Base-by-base conservation (phyloP, 2,329 filamentous ascomycete genomes). In the Fusarium liriodendri region DNA sequence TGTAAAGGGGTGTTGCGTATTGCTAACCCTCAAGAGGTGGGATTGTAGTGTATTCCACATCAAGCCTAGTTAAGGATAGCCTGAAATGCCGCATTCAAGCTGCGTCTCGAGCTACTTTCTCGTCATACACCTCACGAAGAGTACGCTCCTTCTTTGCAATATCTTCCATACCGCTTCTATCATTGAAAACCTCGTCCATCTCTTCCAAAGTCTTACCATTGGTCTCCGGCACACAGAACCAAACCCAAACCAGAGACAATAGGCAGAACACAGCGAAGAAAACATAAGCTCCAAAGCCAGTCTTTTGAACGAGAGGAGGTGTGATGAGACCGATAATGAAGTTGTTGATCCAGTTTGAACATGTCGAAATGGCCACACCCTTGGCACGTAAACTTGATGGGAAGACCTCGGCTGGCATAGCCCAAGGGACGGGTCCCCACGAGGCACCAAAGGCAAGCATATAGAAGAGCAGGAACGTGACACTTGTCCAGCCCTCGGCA, bases 311-410 rank as follows among this genome's bases (percentile, higher is more conserved):
- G 6, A 92, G 83, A 1, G 89, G 88, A 0, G 72, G 69, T 1
- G 71, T 73, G 8, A 75, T 69, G 2, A 73, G 69, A 0, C 70
- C 78, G 29, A 91, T 89, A 60, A 90, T 87, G 72, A 92, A 92
- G 79, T 92, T 91, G 78, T 88, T 89, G 3, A 91, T 77, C 84
- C 90, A 93, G 78, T 90, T 91, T 2, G 86, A 87, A 69, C 85
- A 88, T 0, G 89, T 90, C 0, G 87, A 87, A 14, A 91, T 82
- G 0, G 90, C 88, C 3, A 91, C 88, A 27, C 91, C 91, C 78
- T 93, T 92, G 2, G 90, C 89, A 11, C 91, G 84, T 1, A 91
- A 83, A 3, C 87, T 88, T 0, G 86, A 86, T 0, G 91, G 89
- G 78, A 92, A 93, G 11, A 93, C 88, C 76, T 93, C 91, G 7